Percentiles rank a stretch among this genome's conserved stretches.
phyloP scores from a whole-genome alignment of 2,329 filamentous ascomycete species.

The Colletotrichum acutatum region DNA sequence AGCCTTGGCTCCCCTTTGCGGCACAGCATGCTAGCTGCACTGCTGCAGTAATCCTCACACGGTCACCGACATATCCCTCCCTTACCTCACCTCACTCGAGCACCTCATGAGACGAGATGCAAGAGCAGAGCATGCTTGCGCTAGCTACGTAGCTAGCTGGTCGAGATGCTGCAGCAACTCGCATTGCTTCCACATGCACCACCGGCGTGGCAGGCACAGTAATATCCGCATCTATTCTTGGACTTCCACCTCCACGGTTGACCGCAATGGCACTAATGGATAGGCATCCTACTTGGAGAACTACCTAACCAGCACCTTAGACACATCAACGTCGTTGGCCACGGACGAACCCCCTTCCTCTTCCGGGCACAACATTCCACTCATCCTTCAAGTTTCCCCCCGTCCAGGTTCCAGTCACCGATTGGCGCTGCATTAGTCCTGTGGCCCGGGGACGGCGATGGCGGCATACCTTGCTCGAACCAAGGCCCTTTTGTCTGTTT shows the following conservation, averaged over 20 bases:
- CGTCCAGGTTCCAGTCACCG: neutral
- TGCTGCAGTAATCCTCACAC: neutral
- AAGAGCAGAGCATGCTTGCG: neutral
- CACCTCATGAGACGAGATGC: neutral
- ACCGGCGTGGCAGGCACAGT: neutral
- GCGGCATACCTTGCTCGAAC: neutral
- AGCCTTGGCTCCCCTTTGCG: neutral
- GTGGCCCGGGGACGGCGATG: neutral
- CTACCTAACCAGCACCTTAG: neutral
- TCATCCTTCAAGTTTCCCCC: neutral
- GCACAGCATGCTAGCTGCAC: neutral
- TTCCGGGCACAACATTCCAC: conserved; percentile 4
- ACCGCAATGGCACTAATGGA: neutral
- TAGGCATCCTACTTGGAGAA: neutral
- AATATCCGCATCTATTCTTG: conserved; percentile 4
- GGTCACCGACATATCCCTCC: neutral
- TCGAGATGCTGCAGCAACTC: neutral
- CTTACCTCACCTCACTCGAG: neutral
- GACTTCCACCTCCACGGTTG: neutral
- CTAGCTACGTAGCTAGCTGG: neutral
- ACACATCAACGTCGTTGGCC: neutral
- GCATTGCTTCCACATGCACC: neutral
- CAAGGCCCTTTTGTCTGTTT: neutral
- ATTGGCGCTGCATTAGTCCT: conserved; percentile 9
- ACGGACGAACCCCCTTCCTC: conserved; percentile 4